Percentiles rank a stretch among this genome's conserved stretches.
Evolutionary conservation across 176 grass and related monocot species (phyloP).

Genomic region (Carex myosuroides): DNA sequence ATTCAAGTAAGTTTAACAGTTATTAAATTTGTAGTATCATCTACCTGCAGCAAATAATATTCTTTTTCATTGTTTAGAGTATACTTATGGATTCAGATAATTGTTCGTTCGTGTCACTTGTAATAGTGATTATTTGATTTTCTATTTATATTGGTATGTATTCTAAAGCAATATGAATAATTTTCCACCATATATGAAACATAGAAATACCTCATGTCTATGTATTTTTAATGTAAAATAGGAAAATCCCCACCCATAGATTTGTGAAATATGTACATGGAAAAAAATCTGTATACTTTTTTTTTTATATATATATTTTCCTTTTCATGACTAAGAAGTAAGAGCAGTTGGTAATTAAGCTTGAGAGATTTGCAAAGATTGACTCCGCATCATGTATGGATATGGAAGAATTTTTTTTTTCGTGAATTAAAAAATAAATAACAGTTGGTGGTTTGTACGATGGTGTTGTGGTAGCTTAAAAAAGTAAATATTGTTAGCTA

Average conservation of each 20-base stretch:
- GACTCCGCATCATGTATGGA: background rate
- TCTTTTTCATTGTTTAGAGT: background rate
- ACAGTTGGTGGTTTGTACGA: background rate
- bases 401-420: background rate
- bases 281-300: background rate
- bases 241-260: background rate
- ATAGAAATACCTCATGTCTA: background rate
- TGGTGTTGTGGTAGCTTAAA: background rate
- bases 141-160: background rate
- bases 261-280: too few relatives aligned
- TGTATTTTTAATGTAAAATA: background rate
- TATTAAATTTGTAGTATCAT: background rate
- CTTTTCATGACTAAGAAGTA: background rate
- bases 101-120: background rate
- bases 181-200: background rate
- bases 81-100: background rate
- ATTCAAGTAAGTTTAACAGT: background rate
- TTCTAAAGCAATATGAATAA: background rate
- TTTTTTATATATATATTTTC: background rate
- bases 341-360: background rate
- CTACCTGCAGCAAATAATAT: background rate
- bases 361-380: background rate
- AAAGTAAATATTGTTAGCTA: background rate
- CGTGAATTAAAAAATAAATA: background rate
- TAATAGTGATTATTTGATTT: background rate